Evolutionary conservation across 2,329 filamentous ascomycete species (phyloP), one percentile per base, ranked within the genome.

Genomic region (Cytospora mali): DNA sequence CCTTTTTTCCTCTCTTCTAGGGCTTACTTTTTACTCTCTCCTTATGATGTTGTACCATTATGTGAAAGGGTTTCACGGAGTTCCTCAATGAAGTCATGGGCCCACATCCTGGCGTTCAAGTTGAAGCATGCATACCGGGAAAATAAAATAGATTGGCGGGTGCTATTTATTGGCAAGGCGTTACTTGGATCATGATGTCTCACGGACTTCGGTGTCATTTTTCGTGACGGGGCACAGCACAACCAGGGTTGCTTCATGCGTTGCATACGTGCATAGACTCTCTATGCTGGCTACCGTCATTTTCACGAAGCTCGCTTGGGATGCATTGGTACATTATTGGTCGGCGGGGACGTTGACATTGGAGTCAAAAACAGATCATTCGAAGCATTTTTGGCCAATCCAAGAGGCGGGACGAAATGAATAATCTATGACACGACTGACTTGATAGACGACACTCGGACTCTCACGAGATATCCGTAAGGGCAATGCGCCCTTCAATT

Each of bases 141-240:
- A 50, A 55, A 56, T 50, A 64, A 64, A 55, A 64, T 64, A 64
- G 55, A 64, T 25, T 54, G 39, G 49, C 29, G 35, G 51, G 39
- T 33, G 39, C 33, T 31, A 28, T 54, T 56, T 49, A 46, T 39
- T 42, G 55, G 55, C 55, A 42, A 55, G 62, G 62, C 62, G 62
- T 64, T 61, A 39, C 33, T 48, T 23, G 46, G 60, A 33, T 33
- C 29, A 58, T 25, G 25, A 57, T 57, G 31, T 39, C 35, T 35
- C 18, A 21, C 23, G 25, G 25, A 21, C 29, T 42, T 51, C 18
- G 39, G 7, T 42, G 0, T 27, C n/a, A 33, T 50, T n/a, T n/a
- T 25, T 29, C 23, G 25, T 57, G 46, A 31, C 29, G 29, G 29
- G 29, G 29, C 29, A 7, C 29, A 31, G 29, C 29, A 31, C 6